These are phyloP conservation scores for Cutaneotrichosporon cavernicola DNA, from an alignment of 1,284 basidiomycete genomes.

Conservation along the genomic window DNA sequence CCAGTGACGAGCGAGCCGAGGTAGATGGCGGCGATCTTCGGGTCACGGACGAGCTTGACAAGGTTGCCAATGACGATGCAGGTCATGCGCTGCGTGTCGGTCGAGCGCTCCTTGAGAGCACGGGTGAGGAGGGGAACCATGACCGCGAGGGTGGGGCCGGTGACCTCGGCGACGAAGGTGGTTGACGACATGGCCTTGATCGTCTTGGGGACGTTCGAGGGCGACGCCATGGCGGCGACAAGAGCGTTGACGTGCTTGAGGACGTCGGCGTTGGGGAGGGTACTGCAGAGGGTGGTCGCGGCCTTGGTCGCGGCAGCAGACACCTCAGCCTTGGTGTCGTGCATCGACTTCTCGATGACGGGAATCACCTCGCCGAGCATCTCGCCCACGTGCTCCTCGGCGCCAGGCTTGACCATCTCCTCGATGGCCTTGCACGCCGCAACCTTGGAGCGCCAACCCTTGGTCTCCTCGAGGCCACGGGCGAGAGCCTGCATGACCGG, in stretches of 20 bases:
- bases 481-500: conserved; percentile 72
- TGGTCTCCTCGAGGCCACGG: conserved; percentile 67
- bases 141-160: conserved; percentile 90
- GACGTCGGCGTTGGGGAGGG: conserved; percentile 92
- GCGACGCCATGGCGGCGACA: conserved; percentile 93
- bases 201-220: conserved; percentile 76
- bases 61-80: conserved; percentile 96
- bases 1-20: conserved; percentile 85
- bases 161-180: conserved; percentile 97
- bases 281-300: conserved; percentile 86
- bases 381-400: conserved; percentile 78
- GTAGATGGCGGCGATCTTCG: conserved; percentile 84
- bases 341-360: conserved; percentile 86
- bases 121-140: conserved; percentile 89
- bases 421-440: conserved; percentile 86
- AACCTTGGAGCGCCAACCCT: conserved; percentile 95
- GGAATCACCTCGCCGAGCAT: conserved; percentile 82
- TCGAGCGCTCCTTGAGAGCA: conserved; percentile 92
- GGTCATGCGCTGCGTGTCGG: conserved; percentile 79
- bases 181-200: conserved; percentile 90
- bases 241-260: conserved; percentile 84
- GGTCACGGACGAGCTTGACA: conserved; percentile 94
- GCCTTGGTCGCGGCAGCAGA: conserved; percentile 85
- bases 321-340: conserved; percentile 95
- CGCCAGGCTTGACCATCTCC: conserved; percentile 64